Base-by-base conservation (phyloP, 1,284 basidiomycete genomes). In the Ustilago crameri region DNA sequence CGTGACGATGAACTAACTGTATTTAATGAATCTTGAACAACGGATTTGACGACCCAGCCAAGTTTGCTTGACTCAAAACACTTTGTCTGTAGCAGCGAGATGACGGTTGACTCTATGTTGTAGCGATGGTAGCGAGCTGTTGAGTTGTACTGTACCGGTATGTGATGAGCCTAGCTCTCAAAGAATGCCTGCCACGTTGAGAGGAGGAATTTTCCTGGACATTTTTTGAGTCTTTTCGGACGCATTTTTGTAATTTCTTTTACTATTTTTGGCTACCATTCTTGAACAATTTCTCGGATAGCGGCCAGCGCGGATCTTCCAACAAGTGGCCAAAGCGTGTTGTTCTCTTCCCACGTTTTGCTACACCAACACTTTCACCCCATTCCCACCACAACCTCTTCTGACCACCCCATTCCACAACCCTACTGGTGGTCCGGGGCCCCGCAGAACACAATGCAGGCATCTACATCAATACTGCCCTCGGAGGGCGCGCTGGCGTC, bases 291-390 rank as follows among this genome's bases (percentile, higher is more conserved):
- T 51, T 23, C 32, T 51, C 50, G 50, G 51, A 20, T 35, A n/a
- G 30, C 15, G 41, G 51, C n/a, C 34, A 7, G 17, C 12, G 9
- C 8, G 7, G 9, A 7, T 45, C 48, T 49, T 52, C 45, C 17
- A 7, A 26, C 8, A 17, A 20, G 18, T 63, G 60, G 60, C 34
- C 53, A 51, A 53, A 51, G 60, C 60, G 53, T 47, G 20, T 57
- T 43, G 38, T 17, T 30, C 50, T 52, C 22, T 37, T 18, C 30
- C 12, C 30, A 30, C 12, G 5, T 12, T 30, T 30, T 30, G 30
- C 5, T n/a, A 35, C 42, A 58, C 24, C 45, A 41, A 48, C 53
- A 56, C 44, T 30, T 30, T 30, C 30, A 30, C 12, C 30, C 5
- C 37, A 48, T 32, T n/a, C n/a, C n/a, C n/a, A n/a, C 30, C 18